Conservation (phyloP, 352 stramenopile species). For the Phytophthora quininea region DNA sequence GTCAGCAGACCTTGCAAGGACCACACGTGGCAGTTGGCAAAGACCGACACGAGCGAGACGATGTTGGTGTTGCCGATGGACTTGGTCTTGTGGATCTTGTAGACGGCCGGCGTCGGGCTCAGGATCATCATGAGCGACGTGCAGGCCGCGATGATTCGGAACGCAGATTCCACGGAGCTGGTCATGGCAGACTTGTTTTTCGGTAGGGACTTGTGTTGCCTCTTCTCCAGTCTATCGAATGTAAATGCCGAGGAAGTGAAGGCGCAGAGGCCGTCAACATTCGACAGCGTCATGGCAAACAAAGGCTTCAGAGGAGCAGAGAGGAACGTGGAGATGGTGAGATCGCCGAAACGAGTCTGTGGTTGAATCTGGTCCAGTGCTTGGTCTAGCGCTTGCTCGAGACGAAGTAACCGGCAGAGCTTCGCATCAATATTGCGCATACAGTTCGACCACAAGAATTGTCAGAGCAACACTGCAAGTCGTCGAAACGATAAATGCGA, state of each 20-base stretch:
- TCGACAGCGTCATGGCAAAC: conserved; percentile 2
- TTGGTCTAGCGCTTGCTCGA: too few species aligned
- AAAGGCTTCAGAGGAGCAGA: neutral
- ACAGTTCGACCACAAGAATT: neutral
- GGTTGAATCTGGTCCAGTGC: conserved; percentile 19
- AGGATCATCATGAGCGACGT: conserved; percentile 53
- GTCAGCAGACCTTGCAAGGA: conserved; percentile 51
- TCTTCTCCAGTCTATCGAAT: neutral
- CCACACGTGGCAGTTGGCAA: conserved; percentile 54
- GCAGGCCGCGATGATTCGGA: conserved; percentile 39
- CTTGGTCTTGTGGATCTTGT: conserved; percentile 49
- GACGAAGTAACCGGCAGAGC: too few species aligned
- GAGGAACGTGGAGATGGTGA: conserved; percentile 21
- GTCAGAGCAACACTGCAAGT: too few species aligned
- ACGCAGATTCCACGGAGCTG: conserved; percentile 35
- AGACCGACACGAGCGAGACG: conserved; percentile 47
- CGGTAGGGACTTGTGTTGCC: neutral
- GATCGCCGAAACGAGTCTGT: conserved; percentile 10
- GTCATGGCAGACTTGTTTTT: conserved; percentile 26
- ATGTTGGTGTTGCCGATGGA: conserved; percentile 47
- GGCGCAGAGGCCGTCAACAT: neutral
- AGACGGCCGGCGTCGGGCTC: conserved; percentile 45
- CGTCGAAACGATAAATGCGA: too few species aligned
- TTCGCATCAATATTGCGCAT: neutral
- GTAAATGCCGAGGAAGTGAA: conserved; percentile 15